Evolutionary conservation across 176 grass and related monocot species (phyloP).

Genomic region (Olyra latifolia): DNA sequence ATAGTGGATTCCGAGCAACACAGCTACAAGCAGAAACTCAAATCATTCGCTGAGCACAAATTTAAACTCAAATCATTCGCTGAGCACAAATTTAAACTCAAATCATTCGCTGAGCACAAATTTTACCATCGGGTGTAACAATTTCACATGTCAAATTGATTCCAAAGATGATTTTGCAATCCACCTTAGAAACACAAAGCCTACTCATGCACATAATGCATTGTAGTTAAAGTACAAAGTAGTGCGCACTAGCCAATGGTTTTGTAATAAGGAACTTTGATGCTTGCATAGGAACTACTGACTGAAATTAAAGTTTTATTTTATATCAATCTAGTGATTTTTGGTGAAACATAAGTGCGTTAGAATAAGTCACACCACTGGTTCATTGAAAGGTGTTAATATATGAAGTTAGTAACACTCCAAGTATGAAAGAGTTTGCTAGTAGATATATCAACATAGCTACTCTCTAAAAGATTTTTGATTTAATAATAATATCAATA

Average conservation of each 20-base stretch:
- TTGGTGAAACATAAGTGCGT: not conserved
- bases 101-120: not conserved
- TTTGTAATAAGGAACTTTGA: not conserved
- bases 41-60: not conserved
- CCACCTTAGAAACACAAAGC: not conserved
- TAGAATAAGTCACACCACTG: not conserved
- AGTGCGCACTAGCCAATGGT: not conserved
- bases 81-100: not conserved
- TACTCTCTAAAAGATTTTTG: no score
- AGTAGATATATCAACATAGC: no score
- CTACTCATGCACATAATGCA: not conserved
- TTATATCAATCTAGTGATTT: not conserved
- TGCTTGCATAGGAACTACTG: not conserved
- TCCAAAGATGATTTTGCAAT: conserved; percentile 5
- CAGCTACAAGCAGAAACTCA: not conserved
- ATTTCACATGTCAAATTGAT: not conserved
- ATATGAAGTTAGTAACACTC: not conserved
- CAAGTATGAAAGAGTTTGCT: not conserved
- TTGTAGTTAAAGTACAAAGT: not conserved
- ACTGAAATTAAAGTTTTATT: not conserved
- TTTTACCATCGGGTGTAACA: not conserved
- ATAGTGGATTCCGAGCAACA: not conserved
- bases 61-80: not conserved
- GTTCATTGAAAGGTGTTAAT: not conserved
- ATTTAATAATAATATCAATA: no score